phyloP scores from a whole-genome alignment of 2,329 filamentous ascomycete genomes.

The Cercospora beticola region DNA sequence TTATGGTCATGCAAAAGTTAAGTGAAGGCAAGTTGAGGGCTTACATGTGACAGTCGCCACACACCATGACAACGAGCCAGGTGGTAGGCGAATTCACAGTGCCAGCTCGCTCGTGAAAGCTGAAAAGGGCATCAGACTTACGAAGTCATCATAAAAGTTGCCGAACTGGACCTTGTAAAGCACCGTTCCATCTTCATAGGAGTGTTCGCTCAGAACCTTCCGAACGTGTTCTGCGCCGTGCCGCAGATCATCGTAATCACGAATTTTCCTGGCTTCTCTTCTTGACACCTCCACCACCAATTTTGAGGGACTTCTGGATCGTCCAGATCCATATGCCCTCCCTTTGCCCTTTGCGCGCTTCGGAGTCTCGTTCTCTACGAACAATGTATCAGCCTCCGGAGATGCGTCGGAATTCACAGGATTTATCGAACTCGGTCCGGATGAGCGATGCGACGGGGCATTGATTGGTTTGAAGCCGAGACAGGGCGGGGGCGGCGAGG shows the following conservation, averaged over 20 bases:
- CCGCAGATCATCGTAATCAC: constrained; percentile 32
- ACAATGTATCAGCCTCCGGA: constrained; percentile 6
- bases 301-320: background rate
- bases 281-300: constrained; percentile 22
- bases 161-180: constrained; percentile 46
- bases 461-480: constrained; percentile 26
- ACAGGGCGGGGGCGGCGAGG: constrained; percentile 3
- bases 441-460: constrained; percentile 1
- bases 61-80: background rate
- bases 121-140: constrained; percentile 28
- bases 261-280: constrained; percentile 20
- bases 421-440: constrained; percentile 14
- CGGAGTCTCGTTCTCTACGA: constrained; percentile 15
- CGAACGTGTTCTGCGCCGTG: constrained; percentile 37
- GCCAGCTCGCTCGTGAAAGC: background rate
- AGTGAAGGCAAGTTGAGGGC: background rate
- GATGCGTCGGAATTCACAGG: constrained; percentile 16
- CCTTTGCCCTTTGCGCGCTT: constrained; percentile 5
- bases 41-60: background rate
- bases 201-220: constrained; percentile 43
- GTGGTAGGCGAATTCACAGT: background rate
- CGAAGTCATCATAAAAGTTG: constrained; percentile 43
- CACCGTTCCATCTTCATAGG: constrained; percentile 34
- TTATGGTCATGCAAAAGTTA: background rate
- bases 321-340: background rate